These are phyloP conservation scores for Dalbergia cultrata DNA, from an alignment of 306 rosid species.

Conservation along the genomic window DNA sequence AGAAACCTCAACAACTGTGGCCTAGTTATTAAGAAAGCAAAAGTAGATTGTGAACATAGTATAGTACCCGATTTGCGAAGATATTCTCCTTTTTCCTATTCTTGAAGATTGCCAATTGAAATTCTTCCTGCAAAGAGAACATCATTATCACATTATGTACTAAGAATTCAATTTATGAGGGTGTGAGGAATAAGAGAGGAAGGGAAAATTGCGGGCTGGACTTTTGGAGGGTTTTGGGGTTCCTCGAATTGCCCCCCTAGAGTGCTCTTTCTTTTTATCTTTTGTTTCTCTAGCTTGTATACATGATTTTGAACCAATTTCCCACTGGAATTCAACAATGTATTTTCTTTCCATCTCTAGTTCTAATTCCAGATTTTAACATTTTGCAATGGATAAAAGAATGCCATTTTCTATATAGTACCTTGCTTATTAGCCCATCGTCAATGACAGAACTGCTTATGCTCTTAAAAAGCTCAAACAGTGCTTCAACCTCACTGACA, in stretches of 20 bases:
- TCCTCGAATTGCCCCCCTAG: too few species aligned
- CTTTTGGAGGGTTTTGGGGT: too few species aligned
- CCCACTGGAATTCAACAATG: too few species aligned
- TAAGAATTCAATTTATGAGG: not conserved
- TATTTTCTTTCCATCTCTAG: too few species aligned
- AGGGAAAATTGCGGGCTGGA: too few species aligned
- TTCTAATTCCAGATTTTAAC: too few species aligned
- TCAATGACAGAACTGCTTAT: conserved; percentile 94
- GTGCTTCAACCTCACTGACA: conserved; percentile 96
- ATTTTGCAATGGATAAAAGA: not conserved
- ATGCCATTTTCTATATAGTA: conserved; percentile 44
- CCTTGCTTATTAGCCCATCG: conserved; percentile 96
- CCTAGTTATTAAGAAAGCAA: conserved; percentile 17
- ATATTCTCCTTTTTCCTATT: conserved; percentile 87
- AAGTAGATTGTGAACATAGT: conserved; percentile 7
- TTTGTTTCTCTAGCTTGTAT: too few species aligned
- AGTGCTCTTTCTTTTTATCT: too few species aligned
- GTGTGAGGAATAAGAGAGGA: too few species aligned
- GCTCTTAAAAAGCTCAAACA: conserved; percentile 94
- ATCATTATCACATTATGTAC: conserved; percentile 33
- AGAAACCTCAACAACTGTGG: conserved; percentile 4
- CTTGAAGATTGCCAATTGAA: conserved; percentile 95
- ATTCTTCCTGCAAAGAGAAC: conserved; percentile 85
- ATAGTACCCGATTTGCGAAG: conserved; percentile 89
- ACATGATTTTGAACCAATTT: too few species aligned